phyloP scores from a whole-genome alignment of 2,329 filamentous ascomycete genomes.

The Purpureocillium lavendulum region DNA sequence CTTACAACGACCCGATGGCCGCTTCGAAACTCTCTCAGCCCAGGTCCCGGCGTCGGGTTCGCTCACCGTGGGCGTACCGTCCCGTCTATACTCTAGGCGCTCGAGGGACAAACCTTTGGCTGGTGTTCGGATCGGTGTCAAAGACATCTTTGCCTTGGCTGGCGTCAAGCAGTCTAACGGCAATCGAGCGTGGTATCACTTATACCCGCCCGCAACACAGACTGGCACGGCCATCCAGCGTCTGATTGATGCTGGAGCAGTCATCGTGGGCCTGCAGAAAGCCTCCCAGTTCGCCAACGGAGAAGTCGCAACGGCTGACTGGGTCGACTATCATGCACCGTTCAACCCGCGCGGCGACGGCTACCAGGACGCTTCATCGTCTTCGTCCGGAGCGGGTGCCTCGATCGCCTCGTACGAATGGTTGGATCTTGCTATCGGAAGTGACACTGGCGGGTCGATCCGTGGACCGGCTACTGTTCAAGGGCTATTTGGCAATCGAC shows the following conservation, averaged over 20 bases:
- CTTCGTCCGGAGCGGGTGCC: constrained; percentile 31
- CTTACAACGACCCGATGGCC: constrained; percentile 19
- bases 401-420: constrained; percentile 32
- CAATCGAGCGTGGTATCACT: constrained; percentile 48
- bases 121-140: constrained; percentile 52
- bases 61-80: background rate
- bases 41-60: constrained; percentile 28
- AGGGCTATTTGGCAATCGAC: too few species aligned
- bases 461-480: too few species aligned
- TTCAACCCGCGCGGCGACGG: constrained; percentile 39
- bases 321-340: constrained; percentile 30
- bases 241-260: constrained; percentile 50
- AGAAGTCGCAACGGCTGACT: constrained; percentile 38
- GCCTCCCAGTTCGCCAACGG: constrained; percentile 37
- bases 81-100: too few species aligned
- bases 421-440: constrained; percentile 13
- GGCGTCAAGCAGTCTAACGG: constrained; percentile 48
- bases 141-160: constrained; percentile 51
- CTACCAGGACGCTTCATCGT: constrained; percentile 31
- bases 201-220: constrained; percentile 38
- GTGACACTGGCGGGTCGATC: too few species aligned
- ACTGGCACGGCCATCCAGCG: constrained; percentile 29
- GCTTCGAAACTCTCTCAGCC: constrained; percentile 24
- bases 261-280: constrained; percentile 39
- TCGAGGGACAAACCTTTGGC: constrained; percentile 42